Evolutionary conservation across 768 basidiomycete species (phyloP).

Genomic region (Suillus alpinus): DNA sequence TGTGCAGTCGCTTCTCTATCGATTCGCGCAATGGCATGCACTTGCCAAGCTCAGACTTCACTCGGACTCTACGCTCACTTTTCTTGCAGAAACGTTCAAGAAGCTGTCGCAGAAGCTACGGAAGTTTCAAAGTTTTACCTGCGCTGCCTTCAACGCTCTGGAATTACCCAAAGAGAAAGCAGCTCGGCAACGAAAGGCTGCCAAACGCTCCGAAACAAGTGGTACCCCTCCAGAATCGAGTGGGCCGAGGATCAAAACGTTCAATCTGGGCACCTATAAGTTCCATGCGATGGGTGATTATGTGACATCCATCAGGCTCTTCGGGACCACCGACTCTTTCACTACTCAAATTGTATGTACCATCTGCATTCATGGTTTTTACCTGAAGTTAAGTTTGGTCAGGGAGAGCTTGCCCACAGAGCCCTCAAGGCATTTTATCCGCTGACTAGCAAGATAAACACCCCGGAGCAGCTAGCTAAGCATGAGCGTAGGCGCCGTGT

Average conservation of each 20-base stretch:
- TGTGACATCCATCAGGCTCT: slow-evolving; percentile 5
- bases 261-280: slow-evolving; percentile 15
- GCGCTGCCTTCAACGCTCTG: slow-evolving; percentile 21
- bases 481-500: neutral
- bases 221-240: neutral
- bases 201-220: neutral
- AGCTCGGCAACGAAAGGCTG: slow-evolving; percentile 14
- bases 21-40: slow-evolving; percentile 18
- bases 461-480: too few species aligned
- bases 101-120: slow-evolving; percentile 11
- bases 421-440: neutral
- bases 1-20: slow-evolving; percentile 25
- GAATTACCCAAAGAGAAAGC: slow-evolving; percentile 31
- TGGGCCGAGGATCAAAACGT: slow-evolving; percentile 1
- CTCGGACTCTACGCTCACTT: slow-evolving; percentile 16
- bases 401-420: neutral
- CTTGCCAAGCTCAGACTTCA: slow-evolving; percentile 33
- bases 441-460: neutral
- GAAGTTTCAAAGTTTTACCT: slow-evolving; percentile 20
- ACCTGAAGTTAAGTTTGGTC: neutral
- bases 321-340: slow-evolving; percentile 36
- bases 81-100: slow-evolving; percentile 24
- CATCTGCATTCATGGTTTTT: neutral
- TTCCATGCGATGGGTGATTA: slow-evolving; percentile 15
- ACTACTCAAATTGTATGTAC: slow-evolving; percentile 32